phyloP scores from a whole-genome alignment of 192 early-diverging fungal species.

The Coemansia pectinata region DNA sequence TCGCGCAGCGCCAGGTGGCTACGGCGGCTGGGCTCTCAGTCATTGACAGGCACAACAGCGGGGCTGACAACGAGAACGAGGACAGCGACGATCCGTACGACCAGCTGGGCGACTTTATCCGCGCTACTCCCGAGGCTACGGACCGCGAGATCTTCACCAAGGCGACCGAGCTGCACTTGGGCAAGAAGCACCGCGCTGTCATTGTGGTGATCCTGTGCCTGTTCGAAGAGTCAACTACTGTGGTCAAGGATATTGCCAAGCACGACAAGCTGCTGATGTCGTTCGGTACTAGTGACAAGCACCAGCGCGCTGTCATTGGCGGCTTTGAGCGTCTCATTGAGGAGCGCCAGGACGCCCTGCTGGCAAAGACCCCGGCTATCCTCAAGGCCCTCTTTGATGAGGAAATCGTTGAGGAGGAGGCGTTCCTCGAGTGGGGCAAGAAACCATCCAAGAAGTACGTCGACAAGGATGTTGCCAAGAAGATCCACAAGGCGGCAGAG shows the following conservation, averaged over 20 bases:
- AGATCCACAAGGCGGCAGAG: conserved; percentile 79
- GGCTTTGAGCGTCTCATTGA: conserved; percentile 86
- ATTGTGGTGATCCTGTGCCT: conserved; percentile 82
- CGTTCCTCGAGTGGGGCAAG: conserved; percentile 86
- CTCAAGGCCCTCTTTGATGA: conserved; percentile 89
- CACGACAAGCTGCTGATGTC: conserved; percentile 66
- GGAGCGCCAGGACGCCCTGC: conserved; percentile 56
- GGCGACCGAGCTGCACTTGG: conserved; percentile 74
- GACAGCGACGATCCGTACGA: conserved; percentile 68
- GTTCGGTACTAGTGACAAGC: conserved; percentile 81
- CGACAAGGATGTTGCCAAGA: conserved; percentile 74
- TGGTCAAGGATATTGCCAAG: conserved; percentile 70
- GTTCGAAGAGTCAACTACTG: conserved; percentile 61
- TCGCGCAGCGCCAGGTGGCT: conserved; percentile 71
- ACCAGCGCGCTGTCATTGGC: conserved; percentile 85
- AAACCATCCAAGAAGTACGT: conserved; percentile 84
- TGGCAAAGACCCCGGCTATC: conserved; percentile 71
- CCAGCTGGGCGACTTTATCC: conserved; percentile 74
- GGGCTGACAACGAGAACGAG: conserved; percentile 59
- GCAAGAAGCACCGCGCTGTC: conserved; percentile 75
- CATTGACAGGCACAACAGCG: conserved; percentile 28
- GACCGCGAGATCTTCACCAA: conserved; percentile 76
- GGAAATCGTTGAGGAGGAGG: conserved; percentile 91
- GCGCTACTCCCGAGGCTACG: conserved; percentile 50
- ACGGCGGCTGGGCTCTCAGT: conserved; percentile 18